Evolutionary conservation across 305 asterid species (phyloP).

Genomic region (Fraxinus xanthoxyloides): DNA sequence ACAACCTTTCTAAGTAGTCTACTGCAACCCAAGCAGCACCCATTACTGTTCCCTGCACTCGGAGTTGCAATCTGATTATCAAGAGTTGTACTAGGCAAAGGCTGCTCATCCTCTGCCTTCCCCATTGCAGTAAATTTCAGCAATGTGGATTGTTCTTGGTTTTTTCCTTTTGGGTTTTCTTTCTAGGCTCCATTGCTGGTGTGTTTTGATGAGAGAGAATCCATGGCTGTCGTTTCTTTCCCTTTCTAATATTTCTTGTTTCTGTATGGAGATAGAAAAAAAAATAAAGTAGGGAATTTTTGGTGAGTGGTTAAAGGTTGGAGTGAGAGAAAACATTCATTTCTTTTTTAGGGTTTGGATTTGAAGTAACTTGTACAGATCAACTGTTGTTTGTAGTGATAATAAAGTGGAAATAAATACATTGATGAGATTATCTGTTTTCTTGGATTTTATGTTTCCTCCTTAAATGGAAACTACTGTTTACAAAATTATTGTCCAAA

Average conservation of each 20-base stretch:
- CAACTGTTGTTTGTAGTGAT: constrained; percentile 23
- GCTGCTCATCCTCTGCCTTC: constrained; percentile 60
- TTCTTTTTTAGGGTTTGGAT: constrained; percentile 32
- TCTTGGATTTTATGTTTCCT: neutral
- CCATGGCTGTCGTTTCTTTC: constrained; percentile 33
- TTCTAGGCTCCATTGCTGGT: constrained; percentile 46
- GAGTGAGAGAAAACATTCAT: constrained; percentile 19
- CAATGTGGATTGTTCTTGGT: constrained; percentile 49
- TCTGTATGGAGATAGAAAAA: constrained; percentile 19
- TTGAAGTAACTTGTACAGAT: constrained; percentile 36
- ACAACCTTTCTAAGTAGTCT: constrained; percentile 41
- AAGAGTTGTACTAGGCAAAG: constrained; percentile 43
- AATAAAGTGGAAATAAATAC: neutral
- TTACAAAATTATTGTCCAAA: neutral
- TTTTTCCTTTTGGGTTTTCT: constrained; percentile 24
- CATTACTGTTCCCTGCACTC: constrained; percentile 33
- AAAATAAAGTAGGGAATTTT: constrained; percentile 7
- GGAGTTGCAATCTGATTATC: constrained; percentile 47
- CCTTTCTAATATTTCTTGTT: constrained; percentile 22
- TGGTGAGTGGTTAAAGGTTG: constrained; percentile 40
- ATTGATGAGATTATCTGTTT: neutral
- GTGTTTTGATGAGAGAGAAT: constrained; percentile 39
- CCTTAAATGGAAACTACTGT: neutral
- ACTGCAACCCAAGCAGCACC: constrained; percentile 46
- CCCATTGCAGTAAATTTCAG: constrained; percentile 64